A percentile compares a stretch with the other conserved stretches of the same genome.
These are phyloP conservation scores for Hypoxylon intermedium DNA, from an alignment of 495 filamentous ascomycete species.

Conservation along the genomic window DNA sequence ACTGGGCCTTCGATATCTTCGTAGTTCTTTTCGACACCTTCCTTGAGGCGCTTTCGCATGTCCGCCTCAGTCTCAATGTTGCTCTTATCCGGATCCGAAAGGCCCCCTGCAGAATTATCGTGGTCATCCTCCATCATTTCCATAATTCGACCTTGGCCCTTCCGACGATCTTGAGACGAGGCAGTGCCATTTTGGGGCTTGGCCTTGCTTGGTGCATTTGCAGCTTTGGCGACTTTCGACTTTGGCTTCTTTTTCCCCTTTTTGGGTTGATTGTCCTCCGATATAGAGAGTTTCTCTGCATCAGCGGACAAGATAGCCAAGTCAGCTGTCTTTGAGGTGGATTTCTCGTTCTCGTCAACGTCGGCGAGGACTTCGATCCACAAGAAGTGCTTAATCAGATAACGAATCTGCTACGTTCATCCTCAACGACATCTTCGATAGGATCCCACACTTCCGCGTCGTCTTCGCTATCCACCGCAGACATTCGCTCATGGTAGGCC, in stretches of 20 bases:
- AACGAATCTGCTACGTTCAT: slow-evolving; percentile 54
- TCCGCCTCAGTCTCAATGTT: slow-evolving; percentile 52
- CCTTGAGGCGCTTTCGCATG: slow-evolving; percentile 48
- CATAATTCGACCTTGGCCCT: slow-evolving; percentile 32
- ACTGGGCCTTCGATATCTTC: slow-evolving; percentile 43
- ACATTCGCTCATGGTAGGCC: slow-evolving; percentile 52
- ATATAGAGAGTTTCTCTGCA: slow-evolving; percentile 5
- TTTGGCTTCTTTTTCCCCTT: slow-evolving; percentile 52
- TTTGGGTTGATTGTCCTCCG: slow-evolving; percentile 39
- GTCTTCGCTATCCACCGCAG: slow-evolving; percentile 40
- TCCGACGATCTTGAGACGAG: slow-evolving; percentile 11
- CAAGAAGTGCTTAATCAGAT: slow-evolving; percentile 53
- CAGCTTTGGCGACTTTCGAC: slow-evolving; percentile 26
- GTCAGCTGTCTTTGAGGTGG: slow-evolving; percentile 20
- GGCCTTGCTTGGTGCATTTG: slow-evolving; percentile 6
- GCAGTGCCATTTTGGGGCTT: slow-evolving; percentile 2
- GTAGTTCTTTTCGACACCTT: slow-evolving; percentile 50
- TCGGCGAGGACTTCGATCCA: slow-evolving; percentile 45
- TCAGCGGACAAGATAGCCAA: slow-evolving; percentile 6
- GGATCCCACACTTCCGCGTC: slow-evolving; percentile 59
- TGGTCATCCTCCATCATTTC: slow-evolving; percentile 20
- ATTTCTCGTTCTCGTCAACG: slow-evolving; percentile 19
- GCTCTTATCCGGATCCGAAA: slow-evolving; percentile 44
- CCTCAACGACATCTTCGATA: slow-evolving; percentile 57
- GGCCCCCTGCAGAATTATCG: slow-evolving; percentile 3